Base-by-base conservation (phyloP, 2,329 filamentous ascomycete genomes). In the Tolypocladium ophioglossoides region DNA sequence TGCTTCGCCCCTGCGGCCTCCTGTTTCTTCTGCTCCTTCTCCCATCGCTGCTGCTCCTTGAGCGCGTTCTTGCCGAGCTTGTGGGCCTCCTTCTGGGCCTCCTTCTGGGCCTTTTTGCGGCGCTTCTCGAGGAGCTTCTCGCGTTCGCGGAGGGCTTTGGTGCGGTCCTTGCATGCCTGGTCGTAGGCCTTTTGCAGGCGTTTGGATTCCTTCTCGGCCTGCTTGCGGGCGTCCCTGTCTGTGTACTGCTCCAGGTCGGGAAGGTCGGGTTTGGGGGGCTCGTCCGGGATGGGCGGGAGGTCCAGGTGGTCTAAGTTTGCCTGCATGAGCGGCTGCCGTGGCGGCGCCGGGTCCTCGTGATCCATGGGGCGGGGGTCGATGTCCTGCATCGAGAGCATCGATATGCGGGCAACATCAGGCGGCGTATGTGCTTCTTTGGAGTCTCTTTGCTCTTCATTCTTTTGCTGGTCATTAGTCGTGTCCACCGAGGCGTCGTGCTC, bases 151-250 rank as follows among this genome's bases (percentile, higher is more conserved):
- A 89, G 73, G 11, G 79, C 78, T 60, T 80, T 86, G 40, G 84
- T 79, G 38, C 82, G 82, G 56, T 84, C 78, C 67, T 87, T 89
- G 56, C 87, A 68, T 12, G 83, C 80, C 62, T 82, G 77, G 32
- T 86, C 78, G 64, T 89, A 86, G 10, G 75, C 74, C 63, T 88
- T 88, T 35, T 82, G 73, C 1, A 75, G 74, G 14, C 79, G 77
- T 52, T 81, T 80, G 54, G 83, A 76, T 61, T 89, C 85, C 55
- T 85, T 87, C 61, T 89, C 83, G 1, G 84, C 85, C 41, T 83
- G 76, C 61, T 87, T 89, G 10, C 82, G 80, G 32, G 80, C 74
- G 8, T 82, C 79, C 62, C 85, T 85, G 67, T 89, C 83, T 2
- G 77, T 71, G 64, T 82, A 84, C 49, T 75, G 70, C 47, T 74